These are phyloP conservation scores for Umbelopsis vinacea DNA, from an alignment of 192 early-diverging fungal genomes.

Conservation along the genomic window DNA sequence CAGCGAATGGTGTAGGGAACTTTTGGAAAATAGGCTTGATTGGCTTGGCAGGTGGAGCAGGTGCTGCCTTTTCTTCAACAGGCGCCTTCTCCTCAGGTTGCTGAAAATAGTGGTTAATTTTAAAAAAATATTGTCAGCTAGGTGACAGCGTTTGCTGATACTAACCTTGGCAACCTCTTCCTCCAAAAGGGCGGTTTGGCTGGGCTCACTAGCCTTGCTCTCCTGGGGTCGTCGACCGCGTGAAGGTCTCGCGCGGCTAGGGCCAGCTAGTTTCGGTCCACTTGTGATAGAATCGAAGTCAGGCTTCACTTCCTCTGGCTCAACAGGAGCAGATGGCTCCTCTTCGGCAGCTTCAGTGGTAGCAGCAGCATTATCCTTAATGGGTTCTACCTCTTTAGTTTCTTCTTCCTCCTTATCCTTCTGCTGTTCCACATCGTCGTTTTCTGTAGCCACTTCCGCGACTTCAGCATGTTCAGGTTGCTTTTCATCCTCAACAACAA, in stretches of 20 bases:
- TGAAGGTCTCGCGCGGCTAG: constrained; percentile 28
- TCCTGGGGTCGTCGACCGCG: constrained; percentile 23
- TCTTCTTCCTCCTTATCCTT: background rate
- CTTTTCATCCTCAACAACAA: background rate
- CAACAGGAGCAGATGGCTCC: background rate
- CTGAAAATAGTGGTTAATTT: background rate
- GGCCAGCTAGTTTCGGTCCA: constrained; percentile 35
- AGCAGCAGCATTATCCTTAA: background rate
- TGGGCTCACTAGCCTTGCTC: constrained; percentile 24
- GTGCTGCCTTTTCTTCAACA: constrained; percentile 10
- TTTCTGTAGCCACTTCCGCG: background rate
- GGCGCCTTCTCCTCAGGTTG: constrained; percentile 3
- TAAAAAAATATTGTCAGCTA: background rate
- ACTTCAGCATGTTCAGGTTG: background rate
- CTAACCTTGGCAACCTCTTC: constrained; percentile 27
- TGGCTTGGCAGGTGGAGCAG: constrained; percentile 39
- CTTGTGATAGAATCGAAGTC: constrained; percentile 23
- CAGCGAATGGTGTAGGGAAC: constrained; percentile 45
- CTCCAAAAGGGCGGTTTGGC: constrained; percentile 37
- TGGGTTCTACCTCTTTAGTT: background rate
- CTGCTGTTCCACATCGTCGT: background rate
- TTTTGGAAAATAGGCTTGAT: constrained; percentile 47
- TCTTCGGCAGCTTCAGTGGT: background rate
- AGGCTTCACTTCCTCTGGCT: background rate
- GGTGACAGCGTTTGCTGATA: background rate